A percentile compares a stretch with the other conserved stretches of the same genome.
Conservation (phyloP, 2,329 filamentous ascomycete genomes). For the Sphaceloma murrayae region DNA sequence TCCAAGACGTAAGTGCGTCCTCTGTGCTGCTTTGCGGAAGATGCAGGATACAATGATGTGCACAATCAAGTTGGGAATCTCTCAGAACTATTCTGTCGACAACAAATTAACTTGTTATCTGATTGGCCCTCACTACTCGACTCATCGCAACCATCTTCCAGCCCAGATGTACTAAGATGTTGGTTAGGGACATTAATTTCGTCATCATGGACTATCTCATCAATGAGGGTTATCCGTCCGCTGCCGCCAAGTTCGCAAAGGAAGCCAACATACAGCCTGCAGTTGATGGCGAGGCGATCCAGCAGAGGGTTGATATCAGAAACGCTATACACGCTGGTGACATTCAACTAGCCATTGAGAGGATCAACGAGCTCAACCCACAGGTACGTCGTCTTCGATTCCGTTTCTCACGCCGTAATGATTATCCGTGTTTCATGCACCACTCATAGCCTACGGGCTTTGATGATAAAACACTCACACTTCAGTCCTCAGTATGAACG, state of each 20-base stretch:
- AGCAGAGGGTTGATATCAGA: conserved; percentile 70
- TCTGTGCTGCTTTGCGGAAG: conserved; percentile 14
- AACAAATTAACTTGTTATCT: conserved; percentile 71
- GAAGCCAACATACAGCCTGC: conserved; percentile 80
- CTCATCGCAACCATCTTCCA: conserved; percentile 23
- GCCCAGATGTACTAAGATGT: conserved; percentile 20
- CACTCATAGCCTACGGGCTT: conserved; percentile 86
- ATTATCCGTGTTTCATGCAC: conserved; percentile 99
- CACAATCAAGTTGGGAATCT: conserved; percentile 99
- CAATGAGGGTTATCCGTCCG: conserved; percentile 86
- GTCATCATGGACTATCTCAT: conserved; percentile 95
- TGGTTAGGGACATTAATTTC: conserved; percentile 77
- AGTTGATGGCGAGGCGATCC: conserved; percentile 60
- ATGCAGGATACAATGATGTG: conserved; percentile 59
- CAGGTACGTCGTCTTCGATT: conserved; percentile 56
- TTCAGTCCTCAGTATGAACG: conserved; percentile 84
- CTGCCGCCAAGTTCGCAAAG: conserved; percentile 84
- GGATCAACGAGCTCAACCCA: conserved; percentile 80
- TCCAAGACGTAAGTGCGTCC: conserved; percentile 60
- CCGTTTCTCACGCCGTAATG: conserved; percentile 49
- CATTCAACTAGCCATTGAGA: conserved; percentile 75
- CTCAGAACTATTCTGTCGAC: conserved; percentile 96
- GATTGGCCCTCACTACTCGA: conserved; percentile 32
- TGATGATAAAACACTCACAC: conserved; percentile 76
- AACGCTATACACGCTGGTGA: conserved; percentile 77